phyloP scores from a whole-genome alignment of 106 monocot species.

The Amphibolis antarctica region DNA sequence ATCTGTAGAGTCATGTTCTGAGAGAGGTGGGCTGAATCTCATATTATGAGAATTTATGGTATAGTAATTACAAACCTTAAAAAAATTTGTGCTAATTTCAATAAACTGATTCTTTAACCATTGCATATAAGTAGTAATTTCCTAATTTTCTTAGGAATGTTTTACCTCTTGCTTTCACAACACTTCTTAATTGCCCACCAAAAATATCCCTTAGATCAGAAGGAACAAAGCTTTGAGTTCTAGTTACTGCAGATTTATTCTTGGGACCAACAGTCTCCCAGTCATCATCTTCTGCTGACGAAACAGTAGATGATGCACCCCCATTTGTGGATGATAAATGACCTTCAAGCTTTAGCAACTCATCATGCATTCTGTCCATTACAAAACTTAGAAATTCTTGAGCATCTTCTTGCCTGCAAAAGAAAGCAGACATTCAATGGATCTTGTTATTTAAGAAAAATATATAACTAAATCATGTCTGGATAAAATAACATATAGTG shows the following conservation, averaged over 20 bases:
- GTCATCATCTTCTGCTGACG: slow-evolving; percentile 81
- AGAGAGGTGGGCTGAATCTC: too few relatives aligned
- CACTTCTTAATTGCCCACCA: slow-evolving; percentile 83
- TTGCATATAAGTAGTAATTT: too few relatives aligned
- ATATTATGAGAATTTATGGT: too few relatives aligned
- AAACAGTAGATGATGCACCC: slow-evolving; percentile 29
- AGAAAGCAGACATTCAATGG: not conserved
- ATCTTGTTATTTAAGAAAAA: not conserved
- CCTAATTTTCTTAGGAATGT: not conserved
- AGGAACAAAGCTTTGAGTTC: slow-evolving; percentile 86
- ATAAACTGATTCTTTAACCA: too few relatives aligned
- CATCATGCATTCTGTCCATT: slow-evolving; percentile 94
- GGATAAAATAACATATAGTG: not conserved
- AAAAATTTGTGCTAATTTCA: too few relatives aligned
- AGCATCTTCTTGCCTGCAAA: slow-evolving; percentile 97
- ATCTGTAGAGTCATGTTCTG: too few relatives aligned
- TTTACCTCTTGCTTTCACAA: slow-evolving; percentile 85
- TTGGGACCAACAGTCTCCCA: slow-evolving; percentile 99
- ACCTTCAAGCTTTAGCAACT: slow-evolving; percentile 60
- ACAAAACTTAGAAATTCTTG: slow-evolving; percentile 94
- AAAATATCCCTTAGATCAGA: slow-evolving; percentile 90
- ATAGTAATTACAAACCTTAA: too few relatives aligned
- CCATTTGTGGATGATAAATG: slow-evolving; percentile 30
- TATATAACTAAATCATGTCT: not conserved
- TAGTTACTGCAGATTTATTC: slow-evolving; percentile 85